A percentile compares a stretch with the other conserved stretches of the same genome.
Evolutionary conservation across 768 basidiomycete species (phyloP).

Genomic region (Hirschioporus abietinus): DNA sequence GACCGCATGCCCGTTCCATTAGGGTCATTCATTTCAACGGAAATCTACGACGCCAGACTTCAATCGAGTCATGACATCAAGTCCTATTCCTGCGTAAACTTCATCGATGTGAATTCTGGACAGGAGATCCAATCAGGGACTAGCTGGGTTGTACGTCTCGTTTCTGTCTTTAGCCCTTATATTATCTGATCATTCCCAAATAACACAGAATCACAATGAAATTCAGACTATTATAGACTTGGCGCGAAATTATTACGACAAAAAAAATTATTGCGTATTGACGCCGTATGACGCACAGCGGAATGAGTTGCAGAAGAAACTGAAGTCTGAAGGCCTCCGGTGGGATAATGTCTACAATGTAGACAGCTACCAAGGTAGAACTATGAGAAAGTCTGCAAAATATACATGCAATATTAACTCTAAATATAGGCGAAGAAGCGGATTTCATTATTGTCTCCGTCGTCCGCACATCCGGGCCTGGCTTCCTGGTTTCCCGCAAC

Average conservation of each 20-base stretch:
- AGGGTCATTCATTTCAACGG: conserved; percentile 43
- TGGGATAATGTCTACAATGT: conserved; percentile 46
- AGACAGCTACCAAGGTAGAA: conserved; percentile 49
- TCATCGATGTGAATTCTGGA: conserved; percentile 38
- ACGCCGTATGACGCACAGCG: conserved; percentile 53
- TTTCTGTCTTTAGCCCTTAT: not conserved
- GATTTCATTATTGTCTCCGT: conserved; percentile 45
- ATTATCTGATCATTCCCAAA: not conserved
- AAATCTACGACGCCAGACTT: conserved; percentile 37
- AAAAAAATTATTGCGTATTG: conserved; percentile 38
- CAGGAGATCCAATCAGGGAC: conserved; percentile 31
- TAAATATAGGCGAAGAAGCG: conserved; percentile 42
- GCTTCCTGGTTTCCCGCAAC: conserved; percentile 41
- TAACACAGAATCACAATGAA: conserved; percentile 38
- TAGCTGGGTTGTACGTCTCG: conserved; percentile 38
- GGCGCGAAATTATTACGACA: conserved; percentile 36
- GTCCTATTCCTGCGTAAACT: conserved; percentile 31
- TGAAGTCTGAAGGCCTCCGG: conserved; percentile 30
- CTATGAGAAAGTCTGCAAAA: not conserved
- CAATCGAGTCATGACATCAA: conserved; percentile 31
- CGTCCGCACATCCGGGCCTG: conserved; percentile 38
- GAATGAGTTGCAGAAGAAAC: conserved; percentile 30
- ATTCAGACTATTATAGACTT: conserved; percentile 35
- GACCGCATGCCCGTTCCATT: conserved; percentile 48
- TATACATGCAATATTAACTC: not conserved